phyloP scores from a whole-genome alignment of 179 eudicot species.

The Heliamphora pulchella region DNA sequence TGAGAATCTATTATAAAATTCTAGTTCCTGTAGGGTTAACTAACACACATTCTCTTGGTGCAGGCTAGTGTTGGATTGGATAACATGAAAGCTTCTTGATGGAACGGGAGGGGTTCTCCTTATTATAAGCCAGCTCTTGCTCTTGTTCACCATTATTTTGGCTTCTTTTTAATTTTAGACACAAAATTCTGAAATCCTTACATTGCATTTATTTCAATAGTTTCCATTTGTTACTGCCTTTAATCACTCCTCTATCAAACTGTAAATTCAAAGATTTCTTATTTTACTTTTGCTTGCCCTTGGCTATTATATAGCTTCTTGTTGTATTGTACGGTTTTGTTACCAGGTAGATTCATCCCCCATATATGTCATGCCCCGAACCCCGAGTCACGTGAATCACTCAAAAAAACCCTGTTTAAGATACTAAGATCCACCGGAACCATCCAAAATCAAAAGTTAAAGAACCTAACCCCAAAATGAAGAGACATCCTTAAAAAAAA shows the following conservation, averaged over 20 bases:
- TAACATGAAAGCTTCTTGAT: slow-evolving; percentile 57
- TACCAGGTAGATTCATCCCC: background rate
- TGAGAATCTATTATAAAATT: background rate
- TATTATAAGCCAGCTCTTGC: background rate
- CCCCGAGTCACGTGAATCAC: too few species aligned
- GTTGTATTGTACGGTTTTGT: background rate
- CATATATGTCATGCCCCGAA: too few species aligned
- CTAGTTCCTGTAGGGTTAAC: background rate
- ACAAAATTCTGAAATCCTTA: background rate
- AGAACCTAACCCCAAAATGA: too few species aligned
- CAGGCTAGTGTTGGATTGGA: slow-evolving; percentile 84
- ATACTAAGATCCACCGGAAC: too few species aligned
- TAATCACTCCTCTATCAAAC: background rate
- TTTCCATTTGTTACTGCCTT: background rate
- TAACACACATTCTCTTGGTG: slow-evolving; percentile 13
- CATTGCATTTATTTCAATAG: background rate
- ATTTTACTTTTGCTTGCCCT: background rate
- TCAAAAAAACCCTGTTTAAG: too few species aligned
- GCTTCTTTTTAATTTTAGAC: background rate
- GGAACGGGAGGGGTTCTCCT: background rate
- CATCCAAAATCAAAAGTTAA: too few species aligned
- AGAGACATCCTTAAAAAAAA: too few species aligned
- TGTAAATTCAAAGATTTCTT: background rate
- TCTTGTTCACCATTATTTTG: background rate
- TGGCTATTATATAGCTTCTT: background rate